phyloP scores from a whole-genome alignment of 2,329 filamentous ascomycete species.

The Clonostachys byssicola region DNA sequence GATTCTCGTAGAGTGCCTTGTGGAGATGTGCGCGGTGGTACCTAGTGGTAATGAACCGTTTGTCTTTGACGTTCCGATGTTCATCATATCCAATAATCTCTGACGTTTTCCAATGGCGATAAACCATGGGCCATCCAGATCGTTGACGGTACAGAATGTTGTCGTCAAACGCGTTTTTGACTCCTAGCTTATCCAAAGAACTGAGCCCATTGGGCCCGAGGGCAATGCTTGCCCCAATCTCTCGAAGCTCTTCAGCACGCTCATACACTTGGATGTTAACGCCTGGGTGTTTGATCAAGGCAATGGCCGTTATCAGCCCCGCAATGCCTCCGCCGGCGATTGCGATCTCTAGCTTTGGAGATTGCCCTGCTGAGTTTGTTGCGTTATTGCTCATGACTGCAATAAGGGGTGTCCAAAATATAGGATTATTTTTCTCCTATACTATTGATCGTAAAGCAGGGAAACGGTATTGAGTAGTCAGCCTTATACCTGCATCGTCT shows the following conservation, averaged over 20 bases:
- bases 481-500: too few species aligned
- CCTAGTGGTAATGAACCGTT: constrained; percentile 33
- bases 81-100: constrained; percentile 36
- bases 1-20: constrained; percentile 36
- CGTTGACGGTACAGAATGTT: constrained; percentile 32
- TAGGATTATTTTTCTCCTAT: too few species aligned
- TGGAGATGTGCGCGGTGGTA: constrained; percentile 46
- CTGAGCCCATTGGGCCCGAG: constrained; percentile 49
- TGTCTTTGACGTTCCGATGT: constrained; percentile 27
- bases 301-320: constrained; percentile 42
- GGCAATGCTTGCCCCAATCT: constrained; percentile 43
- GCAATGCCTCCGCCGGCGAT: constrained; percentile 46
- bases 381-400: too few species aligned
- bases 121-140: constrained; percentile 37
- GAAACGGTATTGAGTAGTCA: too few species aligned
- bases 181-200: constrained; percentile 44
- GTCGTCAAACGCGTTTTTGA: constrained; percentile 36
- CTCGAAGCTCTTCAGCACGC: constrained; percentile 35
- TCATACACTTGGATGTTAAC: constrained; percentile 46
- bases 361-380: neutral
- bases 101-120: constrained; percentile 34
- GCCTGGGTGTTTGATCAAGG: constrained; percentile 30
- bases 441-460: too few species aligned
- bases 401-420: too few species aligned
- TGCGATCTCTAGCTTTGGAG: constrained; percentile 28